Evolutionary conservation across 2,329 filamentous ascomycete genomes (phyloP).

Genomic region (Exophiala mesophila): DNA sequence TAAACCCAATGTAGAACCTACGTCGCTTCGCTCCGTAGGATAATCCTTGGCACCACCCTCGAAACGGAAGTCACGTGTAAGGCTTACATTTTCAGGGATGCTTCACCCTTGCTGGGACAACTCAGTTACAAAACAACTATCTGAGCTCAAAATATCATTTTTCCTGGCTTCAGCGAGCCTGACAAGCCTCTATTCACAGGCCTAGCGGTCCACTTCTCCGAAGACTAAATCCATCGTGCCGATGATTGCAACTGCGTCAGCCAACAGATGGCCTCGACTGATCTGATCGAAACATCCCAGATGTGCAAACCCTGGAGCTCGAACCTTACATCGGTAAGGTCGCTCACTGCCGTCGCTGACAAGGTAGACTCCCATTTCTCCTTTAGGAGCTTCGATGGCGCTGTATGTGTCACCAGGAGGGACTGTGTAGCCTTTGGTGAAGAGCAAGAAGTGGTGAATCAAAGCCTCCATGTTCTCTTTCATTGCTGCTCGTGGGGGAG

Average conservation of each 20-base stretch:
- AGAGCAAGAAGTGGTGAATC: constrained; percentile 98
- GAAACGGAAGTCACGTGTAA: too few species aligned
- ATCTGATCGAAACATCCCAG: constrained; percentile 91
- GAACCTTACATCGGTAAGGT: constrained; percentile 95
- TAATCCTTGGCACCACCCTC: too few species aligned
- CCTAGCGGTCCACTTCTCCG: constrained; percentile 59
- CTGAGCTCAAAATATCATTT: not conserved
- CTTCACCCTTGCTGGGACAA: too few species aligned
- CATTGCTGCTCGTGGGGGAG: constrained; percentile 94
- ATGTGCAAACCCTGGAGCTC: constrained; percentile 94
- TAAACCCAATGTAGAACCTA: too few species aligned
- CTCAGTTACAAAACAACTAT: not conserved
- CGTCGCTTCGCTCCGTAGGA: too few species aligned
- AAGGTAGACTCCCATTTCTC: constrained; percentile 96
- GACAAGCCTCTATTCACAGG: not conserved
- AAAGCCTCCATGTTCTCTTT: constrained; percentile 99
- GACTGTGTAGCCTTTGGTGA: constrained; percentile 96
- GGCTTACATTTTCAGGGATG: too few species aligned
- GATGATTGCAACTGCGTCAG: constrained; percentile 95
- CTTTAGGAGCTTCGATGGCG: constrained; percentile 98
- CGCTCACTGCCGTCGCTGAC: constrained; percentile 95
- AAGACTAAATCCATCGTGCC: constrained; percentile 52
- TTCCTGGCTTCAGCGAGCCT: not conserved
- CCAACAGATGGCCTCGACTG: constrained; percentile 83
- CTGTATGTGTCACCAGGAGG: constrained; percentile 97